A percentile compares a stretch with the other conserved stretches of the same genome.
Evolutionary conservation across 257 asterid species (phyloP).

Genomic region (Solanum virginianum): DNA sequence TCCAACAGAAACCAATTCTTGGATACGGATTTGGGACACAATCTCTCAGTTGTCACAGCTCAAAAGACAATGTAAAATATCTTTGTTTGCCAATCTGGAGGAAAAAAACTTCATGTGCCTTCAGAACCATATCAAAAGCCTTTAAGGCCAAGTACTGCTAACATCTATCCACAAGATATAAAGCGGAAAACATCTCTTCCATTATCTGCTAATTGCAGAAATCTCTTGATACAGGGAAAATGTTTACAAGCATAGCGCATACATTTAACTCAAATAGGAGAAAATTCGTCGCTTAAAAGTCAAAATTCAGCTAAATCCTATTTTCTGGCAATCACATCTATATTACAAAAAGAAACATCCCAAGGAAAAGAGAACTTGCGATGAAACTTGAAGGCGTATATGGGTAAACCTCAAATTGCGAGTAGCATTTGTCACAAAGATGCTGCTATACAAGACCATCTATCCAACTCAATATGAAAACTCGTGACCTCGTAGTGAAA

Average conservation of each 20-base stretch:
- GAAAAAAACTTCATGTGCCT: neutral
- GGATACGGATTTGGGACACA: neutral
- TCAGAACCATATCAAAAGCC: neutral
- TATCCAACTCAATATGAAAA: constrained; percentile 53
- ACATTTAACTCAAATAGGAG: constrained; percentile 2
- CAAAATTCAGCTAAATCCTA: constrained; percentile 14
- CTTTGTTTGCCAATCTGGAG: neutral
- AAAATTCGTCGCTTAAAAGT: constrained; percentile 3
- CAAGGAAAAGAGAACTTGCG: neutral
- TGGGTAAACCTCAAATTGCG: neutral
- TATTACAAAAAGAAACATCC: constrained; percentile 26
- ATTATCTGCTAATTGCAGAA: neutral
- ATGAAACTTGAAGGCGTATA: neutral
- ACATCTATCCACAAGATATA: neutral
- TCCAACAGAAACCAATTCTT: neutral
- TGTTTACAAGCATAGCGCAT: constrained; percentile 8
- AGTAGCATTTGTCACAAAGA: neutral
- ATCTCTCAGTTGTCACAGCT: neutral
- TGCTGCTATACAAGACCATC: neutral
- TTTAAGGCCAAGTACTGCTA: neutral
- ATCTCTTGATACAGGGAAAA: constrained; percentile 8
- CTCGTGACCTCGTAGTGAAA: constrained; percentile 85
- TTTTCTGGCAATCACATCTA: constrained; percentile 19
- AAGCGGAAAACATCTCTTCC: neutral
- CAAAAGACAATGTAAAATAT: neutral